These are phyloP conservation scores for Phaseolus lunatus DNA, from an alignment of 306 rosid species.

Conservation along the genomic window DNA sequence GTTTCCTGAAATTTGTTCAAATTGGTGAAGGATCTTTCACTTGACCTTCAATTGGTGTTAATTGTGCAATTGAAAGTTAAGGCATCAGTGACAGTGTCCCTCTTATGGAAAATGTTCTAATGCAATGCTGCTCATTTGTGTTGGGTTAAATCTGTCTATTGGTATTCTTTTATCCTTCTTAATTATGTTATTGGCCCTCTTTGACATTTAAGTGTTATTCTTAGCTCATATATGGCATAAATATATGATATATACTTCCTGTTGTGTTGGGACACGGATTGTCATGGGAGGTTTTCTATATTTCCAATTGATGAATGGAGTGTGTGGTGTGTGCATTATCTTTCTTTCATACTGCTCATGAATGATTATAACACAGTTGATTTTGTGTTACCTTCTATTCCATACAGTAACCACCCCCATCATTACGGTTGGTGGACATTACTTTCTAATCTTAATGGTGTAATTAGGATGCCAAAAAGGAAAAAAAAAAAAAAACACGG, in stretches of 20 bases:
- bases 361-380: neutral
- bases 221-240: neutral
- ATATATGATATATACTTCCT: neutral
- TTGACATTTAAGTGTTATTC: slow-evolving; percentile 13
- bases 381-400: slow-evolving; percentile 24
- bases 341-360: neutral
- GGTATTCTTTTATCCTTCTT: neutral
- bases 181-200: neutral
- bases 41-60: slow-evolving; percentile 1
- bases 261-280: neutral
- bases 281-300: neutral
- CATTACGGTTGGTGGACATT: slow-evolving; percentile 35
- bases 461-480: slow-evolving; percentile 16
- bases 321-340: neutral
- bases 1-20: slow-evolving; percentile 6
- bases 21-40: slow-evolving; percentile 16
- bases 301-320: neutral
- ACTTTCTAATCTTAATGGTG: slow-evolving; percentile 22
- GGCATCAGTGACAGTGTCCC: neutral
- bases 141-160: neutral
- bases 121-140: slow-evolving; percentile 4
- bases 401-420: neutral
- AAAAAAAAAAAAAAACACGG: slow-evolving; percentile 33
- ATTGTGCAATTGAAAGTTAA: neutral
- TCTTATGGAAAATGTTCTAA: slow-evolving; percentile 19